Base-by-base conservation (phyloP, 192 early-diverging fungal species). In the Rhizoclosmatium sp. region DNA sequence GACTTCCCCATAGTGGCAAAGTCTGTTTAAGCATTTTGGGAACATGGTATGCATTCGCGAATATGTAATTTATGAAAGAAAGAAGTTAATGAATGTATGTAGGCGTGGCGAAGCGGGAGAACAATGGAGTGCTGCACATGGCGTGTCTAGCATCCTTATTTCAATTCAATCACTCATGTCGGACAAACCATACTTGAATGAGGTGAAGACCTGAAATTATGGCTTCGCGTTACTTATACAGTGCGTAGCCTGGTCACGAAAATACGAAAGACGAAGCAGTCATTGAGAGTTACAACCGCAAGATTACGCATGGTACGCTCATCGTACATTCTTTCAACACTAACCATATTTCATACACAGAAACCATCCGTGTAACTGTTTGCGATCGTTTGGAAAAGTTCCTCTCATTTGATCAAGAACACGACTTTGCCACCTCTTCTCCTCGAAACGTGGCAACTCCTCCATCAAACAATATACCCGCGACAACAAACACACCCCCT, bases 91-190 rank as follows among this genome's bases (percentile, higher is more conserved):
- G 19, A 69, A 65, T 65, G 44, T 44, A 10, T 60, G 75, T 49
- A 40, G 73, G 82, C 76, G 82, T 16, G 80, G 87, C 47, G 82
- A 86, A 40, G 79, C 83, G 56, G 87, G 82, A 59, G 89, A 82
- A 80, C 86, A 89, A 78, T 89, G 89, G 84, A 84, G 84, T 64
- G 72, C 88, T 39, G 91, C 91, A 14, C 91, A 92, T 65, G 91
- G 91, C 4, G 86, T 92, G 31, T 85, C 84, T 0, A 87, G 85
- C 46, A 82, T 92, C 45, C 73, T 91, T 46, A 72, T 92, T 14
- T 90, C 88, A 9, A 92, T 92, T 64, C 91, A 92, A 70, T 87
- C 85, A 1, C 81, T 92, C 10, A 84, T 92, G 85, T 86, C 81
- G 31, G 91, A 92, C 47, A 85, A 82, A 74, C 86, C 86, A 14